Evolutionary conservation across 495 filamentous ascomycete genomes (phyloP).

Genomic region (Penicillium bialowiezense): DNA sequence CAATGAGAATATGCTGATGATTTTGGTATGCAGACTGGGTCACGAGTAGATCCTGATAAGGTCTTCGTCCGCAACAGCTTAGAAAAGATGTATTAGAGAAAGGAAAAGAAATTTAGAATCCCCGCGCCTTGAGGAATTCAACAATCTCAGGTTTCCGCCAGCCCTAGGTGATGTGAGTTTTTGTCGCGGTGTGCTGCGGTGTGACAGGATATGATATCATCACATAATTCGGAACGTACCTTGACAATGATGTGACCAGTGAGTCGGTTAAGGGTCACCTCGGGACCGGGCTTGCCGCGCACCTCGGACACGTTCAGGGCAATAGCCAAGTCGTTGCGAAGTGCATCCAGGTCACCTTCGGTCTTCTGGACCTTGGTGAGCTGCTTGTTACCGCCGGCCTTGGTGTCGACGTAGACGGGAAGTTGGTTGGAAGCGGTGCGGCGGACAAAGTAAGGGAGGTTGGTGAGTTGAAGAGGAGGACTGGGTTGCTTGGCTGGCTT

Average conservation of each 20-base stretch:
- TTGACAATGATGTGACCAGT: constrained; percentile 65
- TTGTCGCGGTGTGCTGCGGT: neutral
- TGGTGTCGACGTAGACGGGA: constrained; percentile 73
- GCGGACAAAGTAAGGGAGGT: constrained; percentile 67
- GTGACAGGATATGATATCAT: constrained; percentile 1
- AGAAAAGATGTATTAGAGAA: constrained; percentile 5
- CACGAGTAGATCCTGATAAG: neutral
- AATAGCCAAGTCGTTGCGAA: constrained; percentile 50
- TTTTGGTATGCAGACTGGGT: neutral
- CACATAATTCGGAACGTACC: constrained; percentile 34
- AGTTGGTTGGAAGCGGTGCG: constrained; percentile 70
- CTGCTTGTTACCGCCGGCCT: constrained; percentile 74
- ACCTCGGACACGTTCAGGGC: constrained; percentile 45
- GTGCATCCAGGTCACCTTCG: constrained; percentile 61
- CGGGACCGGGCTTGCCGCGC: constrained; percentile 26
- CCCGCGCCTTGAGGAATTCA: constrained; percentile 45
- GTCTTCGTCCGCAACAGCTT: neutral
- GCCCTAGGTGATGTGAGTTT: constrained; percentile 30
- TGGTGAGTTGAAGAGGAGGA: constrained; percentile 33
- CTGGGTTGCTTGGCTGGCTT: constrained; percentile 16
- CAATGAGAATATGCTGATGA: constrained; percentile 3
- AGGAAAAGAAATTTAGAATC: constrained; percentile 34
- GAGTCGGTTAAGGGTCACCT: constrained; percentile 55
- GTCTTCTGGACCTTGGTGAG: constrained; percentile 75
- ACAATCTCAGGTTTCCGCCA: constrained; percentile 51